A percentile compares a stretch with the other conserved stretches of the same genome.
Conservation (phyloP, 108 stramenopile species). For the Cyclotella choctawhatcheeana region DNA sequence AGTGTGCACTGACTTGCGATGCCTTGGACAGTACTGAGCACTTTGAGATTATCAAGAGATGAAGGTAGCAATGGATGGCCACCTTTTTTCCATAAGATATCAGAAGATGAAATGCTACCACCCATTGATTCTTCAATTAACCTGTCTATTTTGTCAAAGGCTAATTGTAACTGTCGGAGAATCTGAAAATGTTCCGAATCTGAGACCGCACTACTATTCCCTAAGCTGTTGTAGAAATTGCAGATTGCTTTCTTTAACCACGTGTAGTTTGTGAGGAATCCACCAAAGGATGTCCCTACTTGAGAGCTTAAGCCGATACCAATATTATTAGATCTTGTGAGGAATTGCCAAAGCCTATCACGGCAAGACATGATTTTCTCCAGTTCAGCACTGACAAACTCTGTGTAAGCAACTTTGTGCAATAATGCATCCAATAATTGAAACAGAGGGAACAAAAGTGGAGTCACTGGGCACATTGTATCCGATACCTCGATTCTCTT, state of each 20-base stretch:
- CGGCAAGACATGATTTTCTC: conserved; percentile 43
- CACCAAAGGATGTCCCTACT: conserved; percentile 35
- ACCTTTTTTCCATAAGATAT: conserved; percentile 74
- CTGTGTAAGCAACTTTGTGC: background rate
- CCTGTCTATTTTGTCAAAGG: conserved; percentile 57
- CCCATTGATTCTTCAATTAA: conserved; percentile 53
- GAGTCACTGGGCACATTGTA: conserved; percentile 72
- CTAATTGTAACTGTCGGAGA: conserved; percentile 32
- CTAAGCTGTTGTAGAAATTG: conserved; percentile 11
- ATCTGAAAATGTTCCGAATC: background rate
- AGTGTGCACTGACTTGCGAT: conserved; percentile 54
- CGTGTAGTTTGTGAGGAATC: conserved; percentile 80
- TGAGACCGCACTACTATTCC: background rate
- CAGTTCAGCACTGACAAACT: background rate
- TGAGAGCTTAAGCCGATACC: conserved; percentile 21
- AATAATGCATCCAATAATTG: conserved; percentile 56
- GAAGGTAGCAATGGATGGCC: conserved; percentile 76
- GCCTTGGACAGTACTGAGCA: conserved; percentile 42
- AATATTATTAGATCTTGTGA: conserved; percentile 39
- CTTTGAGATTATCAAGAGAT: conserved; percentile 53
- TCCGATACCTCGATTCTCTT: conserved; percentile 56
- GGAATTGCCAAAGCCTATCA: conserved; percentile 74
- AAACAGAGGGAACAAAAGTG: conserved; percentile 68
- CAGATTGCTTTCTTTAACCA: conserved; percentile 71
- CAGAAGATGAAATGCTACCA: conserved; percentile 41